phyloP scores from a whole-genome alignment of 768 basidiomycete species.

The Leccinum broughii region DNA sequence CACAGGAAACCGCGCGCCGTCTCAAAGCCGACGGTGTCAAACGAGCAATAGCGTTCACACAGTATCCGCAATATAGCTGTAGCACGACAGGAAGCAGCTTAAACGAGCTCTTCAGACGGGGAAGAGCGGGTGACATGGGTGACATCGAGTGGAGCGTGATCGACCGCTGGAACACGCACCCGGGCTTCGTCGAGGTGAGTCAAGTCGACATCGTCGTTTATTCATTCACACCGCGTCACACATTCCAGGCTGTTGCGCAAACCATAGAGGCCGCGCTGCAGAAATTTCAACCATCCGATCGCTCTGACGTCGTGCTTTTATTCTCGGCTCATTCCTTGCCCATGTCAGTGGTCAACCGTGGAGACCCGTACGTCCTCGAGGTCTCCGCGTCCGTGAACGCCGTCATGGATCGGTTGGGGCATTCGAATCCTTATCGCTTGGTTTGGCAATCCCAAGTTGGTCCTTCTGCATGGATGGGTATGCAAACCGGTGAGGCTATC shows the following conservation, averaged over 20 bases:
- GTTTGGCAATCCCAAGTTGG: conserved; percentile 99
- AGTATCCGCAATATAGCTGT: conserved; percentile 99
- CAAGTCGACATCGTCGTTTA: background rate
- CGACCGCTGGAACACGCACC: conserved; percentile 96
- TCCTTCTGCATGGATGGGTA: conserved; percentile 97
- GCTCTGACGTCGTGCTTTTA: conserved; percentile 77
- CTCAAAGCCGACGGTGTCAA: conserved; percentile 90
- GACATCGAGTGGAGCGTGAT: conserved; percentile 94
- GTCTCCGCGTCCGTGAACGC: conserved; percentile 92
- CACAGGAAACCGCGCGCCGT: conserved; percentile 75
- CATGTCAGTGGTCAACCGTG: conserved; percentile 98
- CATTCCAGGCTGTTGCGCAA: conserved; percentile 78
- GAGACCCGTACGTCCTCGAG: conserved; percentile 95
- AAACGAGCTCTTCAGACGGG: conserved; percentile 82
- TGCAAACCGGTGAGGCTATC: conserved; percentile 89
- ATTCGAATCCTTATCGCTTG: conserved; percentile 85
- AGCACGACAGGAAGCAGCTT: conserved; percentile 97
- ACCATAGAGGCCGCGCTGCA: conserved; percentile 81
- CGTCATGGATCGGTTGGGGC: conserved; percentile 84
- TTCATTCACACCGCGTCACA: conserved; percentile 3
- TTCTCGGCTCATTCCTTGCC: conserved; percentile 98
- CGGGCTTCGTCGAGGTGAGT: conserved; percentile 89
- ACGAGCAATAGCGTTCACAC: conserved; percentile 93
- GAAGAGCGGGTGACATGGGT: conserved; percentile 60
- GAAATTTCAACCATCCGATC: conserved; percentile 70